Base-by-base conservation (phyloP, 164 flowering plant genomes). In the Saururus chinensis region DNA sequence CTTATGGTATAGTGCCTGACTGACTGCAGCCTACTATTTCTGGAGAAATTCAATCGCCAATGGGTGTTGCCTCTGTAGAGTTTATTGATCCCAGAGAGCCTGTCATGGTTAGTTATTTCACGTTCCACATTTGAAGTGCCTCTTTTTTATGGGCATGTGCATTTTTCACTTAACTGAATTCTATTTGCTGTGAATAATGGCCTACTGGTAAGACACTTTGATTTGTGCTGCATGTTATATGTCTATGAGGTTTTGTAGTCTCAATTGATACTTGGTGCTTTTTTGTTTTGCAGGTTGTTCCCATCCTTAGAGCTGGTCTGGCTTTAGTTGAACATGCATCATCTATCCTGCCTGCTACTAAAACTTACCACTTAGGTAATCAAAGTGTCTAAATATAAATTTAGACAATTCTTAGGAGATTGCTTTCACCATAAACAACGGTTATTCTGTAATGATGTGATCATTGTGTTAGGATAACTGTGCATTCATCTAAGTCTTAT, bases 261-360 rank as follows among this genome's bases (percentile, higher is more conserved):
- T 12, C 7, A 13, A 45, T 45, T 45, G 14, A 45, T 45, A 4
- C 49, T 17, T 23, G 35, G 7, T 9, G 11, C 23, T 55, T 53
- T 53, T 12, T 23, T 24, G 16, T 16, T 54, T 12, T 23, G 67
- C 86, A 93, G 99, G 73, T 93, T 60, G 72, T 93, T 64, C 99
- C 99, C 63, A 90, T 93, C 57, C 67, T 93, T 71, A 86, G 99
- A 81, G 99, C 99, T 75, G 99, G 99, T 66, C 89, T 93, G 63
- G 99, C 92, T 68, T 85, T 93, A 41, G 89, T 77, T 0, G 99
- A 93, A 73, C 79, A 88, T 81, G 97, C 96, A 61, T 73, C 97
- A 60, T 82, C 92, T 19, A 68, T 93, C 71, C 78, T 93, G 78
- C 99, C 99, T 7, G 90, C 96, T 56, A 82, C 85, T 49, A 86